Evolutionary conservation across 345 rosid genomes (phyloP).

Genomic region (Erodium maritimum): DNA sequence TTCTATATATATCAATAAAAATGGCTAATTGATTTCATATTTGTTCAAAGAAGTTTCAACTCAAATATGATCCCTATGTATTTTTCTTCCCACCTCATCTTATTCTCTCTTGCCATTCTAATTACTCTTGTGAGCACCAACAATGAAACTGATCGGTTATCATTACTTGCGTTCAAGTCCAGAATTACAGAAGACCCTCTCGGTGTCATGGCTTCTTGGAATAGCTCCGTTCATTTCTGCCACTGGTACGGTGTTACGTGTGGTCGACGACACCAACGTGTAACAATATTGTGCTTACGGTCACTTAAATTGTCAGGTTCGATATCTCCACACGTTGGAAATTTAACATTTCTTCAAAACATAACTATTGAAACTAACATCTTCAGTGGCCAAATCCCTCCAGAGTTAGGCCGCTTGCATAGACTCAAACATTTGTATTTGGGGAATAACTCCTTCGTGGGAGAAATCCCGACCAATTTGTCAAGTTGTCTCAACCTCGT

Average conservation of each 20-base stretch:
- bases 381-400: constrained; percentile 5
- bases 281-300: not conserved
- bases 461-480: constrained; percentile 2
- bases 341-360: constrained; percentile 12
- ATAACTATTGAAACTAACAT: not conserved
- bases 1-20: too few relatives aligned
- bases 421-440: constrained; percentile 2
- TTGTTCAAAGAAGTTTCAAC: too few relatives aligned
- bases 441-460: too few relatives aligned
- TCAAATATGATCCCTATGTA: too few relatives aligned
- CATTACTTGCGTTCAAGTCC: constrained; percentile 5
- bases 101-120: too few relatives aligned
- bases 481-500: constrained; percentile 7
- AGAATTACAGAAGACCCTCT: constrained; percentile 3
- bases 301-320: constrained; percentile 3
- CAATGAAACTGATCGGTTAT: constrained; percentile 2
- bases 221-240: constrained; percentile 8
- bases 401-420: constrained; percentile 1
- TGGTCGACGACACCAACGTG: constrained; percentile 9
- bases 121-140: too few relatives aligned
- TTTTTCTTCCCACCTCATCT: too few relatives aligned
- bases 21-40: too few relatives aligned
- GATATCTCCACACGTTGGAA: constrained; percentile 15
- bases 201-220: constrained; percentile 10
- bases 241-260: constrained; percentile 12